Base-by-base conservation (phyloP, 139 green algal genomes). In the Mychonastes homosphaera region DNA sequence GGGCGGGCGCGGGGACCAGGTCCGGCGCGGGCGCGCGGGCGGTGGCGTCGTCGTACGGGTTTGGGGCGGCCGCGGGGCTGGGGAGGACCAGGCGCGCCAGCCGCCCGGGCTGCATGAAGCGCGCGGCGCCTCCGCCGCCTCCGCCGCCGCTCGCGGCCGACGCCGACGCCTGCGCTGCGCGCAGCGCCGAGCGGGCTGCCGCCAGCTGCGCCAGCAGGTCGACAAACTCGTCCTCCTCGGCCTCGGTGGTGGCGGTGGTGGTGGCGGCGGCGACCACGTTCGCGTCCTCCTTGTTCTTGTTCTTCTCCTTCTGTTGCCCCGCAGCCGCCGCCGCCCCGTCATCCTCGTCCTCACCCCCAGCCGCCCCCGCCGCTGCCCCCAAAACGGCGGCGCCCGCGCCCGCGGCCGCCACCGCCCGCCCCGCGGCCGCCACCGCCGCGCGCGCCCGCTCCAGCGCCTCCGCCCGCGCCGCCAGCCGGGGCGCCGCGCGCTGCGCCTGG, bases 91-190 rank as follows among this genome's bases (percentile, higher is more conserved):
- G 56, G 6, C 67, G 58, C 6, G 91, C 73, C 15, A 95, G 62
- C 0, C 89, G 72, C 28, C 69, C 69, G 0, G 84, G 81, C 67
- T 94, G 83, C 34, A 97, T 74, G 73, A 95, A 95, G 32, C 81
- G 86, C 41, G 95, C 62, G 12, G 46, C 62, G 33, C n/a, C n/a
- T n/a, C n/a, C n/a, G n/a, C n/a, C n/a, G n/a, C n/a, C n/a, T n/a
- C n/a, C n/a, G n/a, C n/a, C n/a, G n/a, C n/a, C n/a, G n/a, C n/a
- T n/a, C n/a, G 76, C 28, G 13, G 67, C 54, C 3, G 83, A 80
- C 3, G 56, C 36, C n/a, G 56, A 69, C 13, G 84, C 23, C 0
- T 18, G 23, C 1, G 74, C 27, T 1, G 21, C 49, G 1, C 82
- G 65, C 53, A 79, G 29, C 33, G 60, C 47, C 18, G 34, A 43